Evolutionary conservation across 768 basidiomycete genomes (phyloP), one percentile per base, ranked within the genome.

Genomic region (Dentipellis sp.): DNA sequence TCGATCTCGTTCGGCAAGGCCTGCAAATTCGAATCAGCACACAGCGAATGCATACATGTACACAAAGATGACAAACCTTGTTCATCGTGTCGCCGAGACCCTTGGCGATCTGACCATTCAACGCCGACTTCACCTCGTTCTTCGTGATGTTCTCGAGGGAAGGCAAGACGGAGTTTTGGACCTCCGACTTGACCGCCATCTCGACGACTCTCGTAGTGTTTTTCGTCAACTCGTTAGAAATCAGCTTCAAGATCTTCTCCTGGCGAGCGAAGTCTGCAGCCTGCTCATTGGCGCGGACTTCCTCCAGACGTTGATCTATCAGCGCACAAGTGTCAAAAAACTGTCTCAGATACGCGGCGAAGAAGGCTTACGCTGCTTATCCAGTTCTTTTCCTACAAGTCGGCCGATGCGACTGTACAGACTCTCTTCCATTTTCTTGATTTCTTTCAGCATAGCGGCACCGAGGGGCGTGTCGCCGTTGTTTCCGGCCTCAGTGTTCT

Each of bases 201-300:
- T 94, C 91, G 46, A 94, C 91, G 50, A 92, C 88, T 11, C 89
- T 80, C 10, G 89, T 90, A 10, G 91, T 93, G 62, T 92, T 92
- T 71, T 87, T 83, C 9, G 87, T 91, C 52, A 93, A 75, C 69
- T 91, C 88, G 1, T 81, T 88, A 21, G 90, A 92, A 62, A 93
- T 91, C 54, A 93, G 73, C 71, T 92, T 92, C 64, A 93, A 73
- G 58, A 93, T 89, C 69, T 88, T 91, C 71, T 94, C 91, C 69
- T 94, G 90, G 12, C 91, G 82, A 39, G 82, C 75, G 59, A 90
- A 89, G 65, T 92, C 90, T 59, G 86, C 86, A 10, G 82, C 77
- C 65, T 90, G 88, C 60, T 91, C 89, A 56, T 82, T 80, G 22
- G 76, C 78, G 58, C 89, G 84, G 51, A 83, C 82, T 46, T 92